Evolutionary conservation across 176 grass and related monocot genomes (phyloP), one percentile per base, ranked within the genome.

Genomic region (Paspalum notatum): DNA sequence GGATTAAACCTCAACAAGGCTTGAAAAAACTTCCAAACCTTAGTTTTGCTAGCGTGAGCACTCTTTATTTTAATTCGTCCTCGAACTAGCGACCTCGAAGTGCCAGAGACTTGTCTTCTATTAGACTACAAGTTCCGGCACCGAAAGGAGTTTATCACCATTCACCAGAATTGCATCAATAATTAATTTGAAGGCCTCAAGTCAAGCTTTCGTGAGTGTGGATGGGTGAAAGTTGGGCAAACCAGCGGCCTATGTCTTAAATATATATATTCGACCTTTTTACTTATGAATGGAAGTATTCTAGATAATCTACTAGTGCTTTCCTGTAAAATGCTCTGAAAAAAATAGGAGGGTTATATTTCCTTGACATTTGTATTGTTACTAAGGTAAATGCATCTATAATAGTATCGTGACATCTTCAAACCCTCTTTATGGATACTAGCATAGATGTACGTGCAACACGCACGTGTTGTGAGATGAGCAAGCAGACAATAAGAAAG

Each of bases 261-360:
- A 61, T 25, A 8, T 61, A 61, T 25, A 8, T 61, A 25, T 9
- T 6, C 9, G 12, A 26, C 5, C 15, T 70, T 22, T 44, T 46
- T 46, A 8, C 1, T 68, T 67, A 41, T 12, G 18, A 42, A 61
- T 41, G 17, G 16, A 66, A 84, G 66, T 7, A 45, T 26, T 12
- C 7, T 54, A 13, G 38, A 45, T 5, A 59, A 13, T 3, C 8
- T 76, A 54, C 12, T 60, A 45, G 12, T 76, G 12, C 48, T 72
- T 15, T 75, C n/a, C n/a, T 78, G 57, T 78, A 65, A 79, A 78
- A 73, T 51, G 51, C 26, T n/a, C 42, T 65, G 18, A 61, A 71
- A 37, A 71, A 38, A 60, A 43, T 11, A 71, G 12, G 14, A 12
- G 22, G 10, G 22, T 58, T 50, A 11, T 15, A 20, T 32, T 56